Base-by-base conservation (phyloP, 257 asterid genomes). In the Salvia rosmarinus region DNA sequence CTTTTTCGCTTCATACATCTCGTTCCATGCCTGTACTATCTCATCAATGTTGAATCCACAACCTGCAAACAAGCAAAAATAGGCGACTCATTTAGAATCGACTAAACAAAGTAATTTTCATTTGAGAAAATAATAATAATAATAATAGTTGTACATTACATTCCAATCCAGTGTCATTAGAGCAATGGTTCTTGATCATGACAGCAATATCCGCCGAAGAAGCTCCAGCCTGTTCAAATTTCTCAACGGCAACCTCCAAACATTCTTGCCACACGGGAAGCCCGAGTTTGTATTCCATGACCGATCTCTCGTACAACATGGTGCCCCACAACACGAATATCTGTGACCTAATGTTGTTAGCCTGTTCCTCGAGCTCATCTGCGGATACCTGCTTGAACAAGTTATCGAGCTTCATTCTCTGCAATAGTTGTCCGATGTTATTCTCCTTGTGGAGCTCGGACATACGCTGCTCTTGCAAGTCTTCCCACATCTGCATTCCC, bases 11-110 rank as follows among this genome's bases (percentile, higher is more conserved):
- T 92, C 96, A 39, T 88, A 86, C 98, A 92, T 92, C 84, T 92
- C 96, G 56, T 88, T 88, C 98, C 96, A 90, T 28, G 98, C 98
- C 79, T 92, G 96, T 71, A 92, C 88, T 78, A 92, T 92, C 91
- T 92, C 98, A 17, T 90, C 94, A 59, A 90, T 92, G 75, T 92
- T 88, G 88, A 92, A 92, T 64, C 96, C 95, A 54, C 85, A 77
- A 43, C 96, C 98, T 90, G 83, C 77, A 85, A 79, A 9, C 3
- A 9, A 39, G 13, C 1, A 39, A 39, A 8, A 39, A 39, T 8
- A 8, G 44, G 44, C 9, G 11, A 39, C 2, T 10, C 0, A 39
- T 39, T 39, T 1, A 9, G 44, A 9, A 37, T 37, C 42, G 11
- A 37, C 42, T 6, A 37, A 37, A 37, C 9, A 2, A 39, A 39